Evolutionary conservation across 805 yeast species (phyloP), one percentile per base, ranked within the genome.

Genomic region (Candida argentea): DNA sequence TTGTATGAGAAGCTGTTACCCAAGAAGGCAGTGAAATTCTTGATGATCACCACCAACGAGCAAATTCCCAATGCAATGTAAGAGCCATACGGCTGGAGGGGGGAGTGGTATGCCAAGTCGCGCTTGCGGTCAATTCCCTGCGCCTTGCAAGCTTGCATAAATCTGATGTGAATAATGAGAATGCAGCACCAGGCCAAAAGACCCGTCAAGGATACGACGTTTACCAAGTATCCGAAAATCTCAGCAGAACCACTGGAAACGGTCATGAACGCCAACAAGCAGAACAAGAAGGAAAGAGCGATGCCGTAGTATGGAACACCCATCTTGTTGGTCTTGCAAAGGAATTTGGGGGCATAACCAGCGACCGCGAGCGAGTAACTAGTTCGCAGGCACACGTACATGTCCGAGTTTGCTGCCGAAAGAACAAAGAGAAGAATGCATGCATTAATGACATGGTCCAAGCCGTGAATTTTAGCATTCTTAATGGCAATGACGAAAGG

Each of bases 401-500:
- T 61, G 53, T 77, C 86, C 2, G 86, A 77, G 57, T 81, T 83
- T 7, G 82, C 76, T 25, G 93, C 93, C 7, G 89, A 79, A 48
- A 82, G 70, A 33, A 83, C 86, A 38, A 82, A 79, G 22, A 81
- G 54, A 45, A 85, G 54, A 39, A 85, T 78, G 50, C 83, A 75
- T 2, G 77, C 89, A 50, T 85, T 85, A 44, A 85, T 62, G 27
- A 85, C 66, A 40, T 77, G 80, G 21, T 86, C 86, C 36, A 84
- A 57, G 1, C 73, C 87, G 6, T 49, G 43, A 36, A 83, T 81
- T 12, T 64, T 52, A 11, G 85, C 81, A 39, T 67, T 69, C 36
- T 68, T 68, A 44, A 83, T 76, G 26, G 94, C 94, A 44, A 82
- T 76, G 29, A 82, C 87, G 44, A 82, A 83, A 22, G 94, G 94